Base-by-base conservation (phyloP, 2,329 filamentous ascomycete species). In the Penicillium nordicum region DNA sequence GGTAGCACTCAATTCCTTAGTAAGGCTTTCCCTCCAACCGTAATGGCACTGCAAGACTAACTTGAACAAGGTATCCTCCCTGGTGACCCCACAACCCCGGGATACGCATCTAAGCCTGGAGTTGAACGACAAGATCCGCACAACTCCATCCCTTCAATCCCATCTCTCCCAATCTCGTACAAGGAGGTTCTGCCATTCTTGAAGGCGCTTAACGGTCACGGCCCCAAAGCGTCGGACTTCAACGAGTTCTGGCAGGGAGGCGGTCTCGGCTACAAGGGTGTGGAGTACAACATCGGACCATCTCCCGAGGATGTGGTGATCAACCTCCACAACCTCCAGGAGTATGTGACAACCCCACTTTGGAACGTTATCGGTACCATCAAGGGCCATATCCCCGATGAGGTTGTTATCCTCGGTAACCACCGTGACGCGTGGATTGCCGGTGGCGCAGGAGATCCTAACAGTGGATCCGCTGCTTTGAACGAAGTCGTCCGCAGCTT, bases 301-400 rank as follows among this genome's bases (percentile, higher is more conserved):
- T 88, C 90, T 0, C 90, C 92, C 0, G 84, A 89, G 16, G 75
- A 84, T 51, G 69, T 93, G 1, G 84, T 85, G 0, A 77, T 94
- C 53, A 90, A 92, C 68, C 81, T 90, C 40, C 81, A 83, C 67
- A 96, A 93, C 67, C 79, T 91, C 67, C 90, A 95, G 75, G 84
- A 91, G 44, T 94, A 96, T 68, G 84, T 85, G 14, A 93, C 84
- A 1, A 94, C 88, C 0, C 88, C 89, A 4, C 78, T 93, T 50
- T 96, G 92, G 92, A 88, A 99, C 69, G 90, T 94, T 2, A 93
- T 97, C 62, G 93, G 93, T 43, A 80, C 94, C 44, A 90, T 99
- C 71, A 96, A 96, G 66, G 94, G 93, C 10, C 89, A 88, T 0
- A 85, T 94, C 36, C 80, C 86, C 0, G 86, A 96, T 65, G 92